phyloP scores from a whole-genome alignment of 2,329 filamentous ascomycete species.

The Ophiostoma triangulosporum region DNA sequence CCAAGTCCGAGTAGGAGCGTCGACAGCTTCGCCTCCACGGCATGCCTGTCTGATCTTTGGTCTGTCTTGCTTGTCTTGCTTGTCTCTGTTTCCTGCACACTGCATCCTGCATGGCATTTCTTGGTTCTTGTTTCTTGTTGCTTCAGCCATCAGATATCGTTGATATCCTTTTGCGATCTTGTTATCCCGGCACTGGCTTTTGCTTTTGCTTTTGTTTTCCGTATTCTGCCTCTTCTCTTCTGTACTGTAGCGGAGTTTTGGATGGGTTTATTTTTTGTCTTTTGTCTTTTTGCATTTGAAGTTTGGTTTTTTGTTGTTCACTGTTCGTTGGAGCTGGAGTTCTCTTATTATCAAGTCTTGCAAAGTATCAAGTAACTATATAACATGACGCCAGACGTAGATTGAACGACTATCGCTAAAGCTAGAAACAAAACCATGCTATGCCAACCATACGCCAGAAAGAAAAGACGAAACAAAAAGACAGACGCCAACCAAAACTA shows the following conservation, averaged over 20 bases:
- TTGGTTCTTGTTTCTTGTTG: slow-evolving; percentile 9
- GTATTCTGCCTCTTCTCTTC: slow-evolving; percentile 6
- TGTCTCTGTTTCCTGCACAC: neutral
- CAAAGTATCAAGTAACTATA: neutral
- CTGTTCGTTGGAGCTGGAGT: neutral
- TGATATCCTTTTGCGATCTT: slow-evolving; percentile 6
- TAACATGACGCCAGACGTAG: neutral
- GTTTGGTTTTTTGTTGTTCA: neutral
- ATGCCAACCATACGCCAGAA: neutral
- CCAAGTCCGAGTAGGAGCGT: slow-evolving; percentile 2
- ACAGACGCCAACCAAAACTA: slow-evolving; percentile 16
- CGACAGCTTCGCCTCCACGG: neutral
- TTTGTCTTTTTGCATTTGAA: neutral
- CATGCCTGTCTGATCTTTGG: neutral
- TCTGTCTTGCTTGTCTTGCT: neutral
- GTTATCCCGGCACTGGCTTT: slow-evolving; percentile 10
- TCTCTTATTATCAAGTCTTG: neutral
- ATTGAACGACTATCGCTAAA: slow-evolving; percentile 3
- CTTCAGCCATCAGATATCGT: neutral
- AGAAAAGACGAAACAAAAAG: neutral
- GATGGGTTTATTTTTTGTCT: neutral
- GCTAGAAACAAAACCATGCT: neutral
- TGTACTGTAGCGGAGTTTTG: slow-evolving; percentile 3
- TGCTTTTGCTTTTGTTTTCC: slow-evolving; percentile 4
- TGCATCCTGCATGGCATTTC: neutral